These are phyloP conservation scores for Leishmania major DNA, from an alignment of 208 protist species.

Conservation along the genomic window DNA sequence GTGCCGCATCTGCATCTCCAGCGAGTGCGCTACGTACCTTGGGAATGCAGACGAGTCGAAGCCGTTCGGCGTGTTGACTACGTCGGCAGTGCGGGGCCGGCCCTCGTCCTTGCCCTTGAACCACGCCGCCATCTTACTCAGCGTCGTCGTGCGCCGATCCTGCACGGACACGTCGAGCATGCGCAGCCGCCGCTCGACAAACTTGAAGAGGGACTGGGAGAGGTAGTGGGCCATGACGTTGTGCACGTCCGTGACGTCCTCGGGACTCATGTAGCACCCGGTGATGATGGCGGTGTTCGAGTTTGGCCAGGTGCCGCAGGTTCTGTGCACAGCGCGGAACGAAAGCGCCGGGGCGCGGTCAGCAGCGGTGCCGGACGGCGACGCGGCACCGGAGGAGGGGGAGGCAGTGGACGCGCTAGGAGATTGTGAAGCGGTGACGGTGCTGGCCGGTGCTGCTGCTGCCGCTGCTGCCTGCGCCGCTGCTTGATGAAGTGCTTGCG, in stretches of 20 bases:
- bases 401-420: background rate
- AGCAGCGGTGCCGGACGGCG: slow-evolving; percentile 5
- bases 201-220: slow-evolving; percentile 65
- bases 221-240: slow-evolving; percentile 79
- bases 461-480: slow-evolving; percentile 8
- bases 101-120: slow-evolving; percentile 73
- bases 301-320: slow-evolving; percentile 59
- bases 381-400: slow-evolving; percentile 5
- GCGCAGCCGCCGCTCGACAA: slow-evolving; percentile 72
- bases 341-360: slow-evolving; percentile 10
- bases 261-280: slow-evolving; percentile 74
- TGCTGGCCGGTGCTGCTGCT: slow-evolving; percentile 6
- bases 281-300: slow-evolving; percentile 51
- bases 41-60: slow-evolving; percentile 13
- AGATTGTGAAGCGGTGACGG: slow-evolving; percentile 5
- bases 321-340: slow-evolving; percentile 40
- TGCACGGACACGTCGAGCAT: slow-evolving; percentile 60
- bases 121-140: slow-evolving; percentile 85
- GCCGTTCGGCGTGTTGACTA: slow-evolving; percentile 13
- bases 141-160: slow-evolving; percentile 77
- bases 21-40: slow-evolving; percentile 61
- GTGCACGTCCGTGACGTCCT: slow-evolving; percentile 60
- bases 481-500: slow-evolving; percentile 24
- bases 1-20: slow-evolving; percentile 88
- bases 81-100: slow-evolving; percentile 44